Base-by-base conservation (phyloP, 495 filamentous ascomycete species). In the Pyronema omphalodes region DNA sequence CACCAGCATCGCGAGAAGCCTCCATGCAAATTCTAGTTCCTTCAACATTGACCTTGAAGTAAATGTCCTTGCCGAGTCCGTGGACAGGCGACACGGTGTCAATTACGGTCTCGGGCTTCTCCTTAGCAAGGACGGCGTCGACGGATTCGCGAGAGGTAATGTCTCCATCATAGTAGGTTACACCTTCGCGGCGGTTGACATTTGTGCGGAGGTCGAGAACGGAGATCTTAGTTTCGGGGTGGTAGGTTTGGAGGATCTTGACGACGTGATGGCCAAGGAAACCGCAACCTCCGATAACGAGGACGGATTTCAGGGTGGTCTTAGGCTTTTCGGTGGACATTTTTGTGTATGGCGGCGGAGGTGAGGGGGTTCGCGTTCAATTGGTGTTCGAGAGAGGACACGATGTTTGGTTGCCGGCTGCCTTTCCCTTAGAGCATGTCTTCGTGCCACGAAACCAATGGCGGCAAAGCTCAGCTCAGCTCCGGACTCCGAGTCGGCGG, bases 1-100 rank as follows among this genome's bases (percentile, higher is more conserved):
- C 88, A 44, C 77, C 80, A 34, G 75, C 74, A 60, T 83, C 74
- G 57, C 78, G 77, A 51, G 83, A 82, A 11, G 82, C 84, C 52
- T 86, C 77, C 44, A 99, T 68, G 15, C 96, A 71, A 15, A 73
- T 82, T 58, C 76, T 78, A 0, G 89, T 95, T 14, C 91, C 91
- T 17, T 84, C 83, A 0, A 99, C 86, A 67, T 96, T 99, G 57
- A 99, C 91, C 70, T 84, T 88, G 53, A 77, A 73, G 69, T 80
- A 82, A 0, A 87, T 57, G 57, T 79, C 81, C 49, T 77, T 69
- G 2, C 69, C 69, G 50, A 74, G 70, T 29, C 71, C 71, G 19
- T 77, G 71, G 5, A 76, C 70, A 2, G 86, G 84, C 4, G 82
- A 83, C n/a, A 89, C 93, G 9, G 91, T 96, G 69, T 99, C 88